Evolutionary conservation across 257 asterid species (phyloP).

Genomic region (Salvia splendens): DNA sequence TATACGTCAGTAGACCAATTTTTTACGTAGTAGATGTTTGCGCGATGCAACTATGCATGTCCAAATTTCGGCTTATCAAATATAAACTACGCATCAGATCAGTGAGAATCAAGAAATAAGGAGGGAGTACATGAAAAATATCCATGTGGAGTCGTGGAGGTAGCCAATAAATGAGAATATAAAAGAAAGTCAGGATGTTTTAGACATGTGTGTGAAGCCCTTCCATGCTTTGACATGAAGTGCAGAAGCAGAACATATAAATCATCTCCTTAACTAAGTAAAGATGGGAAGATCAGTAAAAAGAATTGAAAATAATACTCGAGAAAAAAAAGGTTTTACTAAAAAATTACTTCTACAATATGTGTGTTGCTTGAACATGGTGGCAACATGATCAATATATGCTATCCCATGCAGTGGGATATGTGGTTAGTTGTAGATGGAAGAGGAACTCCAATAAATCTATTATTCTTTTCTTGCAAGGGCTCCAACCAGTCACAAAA

Average conservation of each 20-base stretch:
- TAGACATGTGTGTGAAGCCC: not conserved
- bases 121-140: conserved; percentile 1
- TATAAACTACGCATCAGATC: not conserved
- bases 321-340: not conserved
- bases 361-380: not conserved
- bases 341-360: not conserved
- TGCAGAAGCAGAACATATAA: not conserved
- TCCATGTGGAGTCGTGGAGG: conserved; percentile 3
- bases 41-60: conserved; percentile 1
- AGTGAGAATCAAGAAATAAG: not conserved
- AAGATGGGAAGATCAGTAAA: not conserved
- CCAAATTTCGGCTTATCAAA: not conserved
- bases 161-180: conserved; percentile 1
- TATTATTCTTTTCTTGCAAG: not conserved
- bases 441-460: conserved; percentile 21
- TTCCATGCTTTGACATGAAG: conserved; percentile 3
- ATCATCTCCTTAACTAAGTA: not conserved
- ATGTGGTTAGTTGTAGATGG: not conserved
- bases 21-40: not conserved
- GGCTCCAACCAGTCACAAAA: too few species aligned
- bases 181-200: not conserved
- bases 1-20: not conserved
- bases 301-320: not conserved
- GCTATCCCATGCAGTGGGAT: not conserved
- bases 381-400: not conserved